phyloP scores from a whole-genome alignment of 116 monocot genomes.

The Iris pallida region DNA sequence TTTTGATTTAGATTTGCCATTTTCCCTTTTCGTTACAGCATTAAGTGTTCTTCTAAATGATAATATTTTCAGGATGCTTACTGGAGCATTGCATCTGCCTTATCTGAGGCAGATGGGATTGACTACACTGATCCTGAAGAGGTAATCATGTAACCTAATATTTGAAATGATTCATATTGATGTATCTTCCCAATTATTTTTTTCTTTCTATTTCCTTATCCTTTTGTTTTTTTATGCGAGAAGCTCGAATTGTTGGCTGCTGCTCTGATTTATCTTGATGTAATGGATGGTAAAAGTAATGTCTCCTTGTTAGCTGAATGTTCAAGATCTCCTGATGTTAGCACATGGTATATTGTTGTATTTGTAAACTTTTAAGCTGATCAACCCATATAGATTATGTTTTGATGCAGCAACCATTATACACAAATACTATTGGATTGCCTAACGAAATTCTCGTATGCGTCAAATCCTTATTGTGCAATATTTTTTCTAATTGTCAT shows the following conservation, averaged over 20 bases:
- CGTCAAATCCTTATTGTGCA: no score
- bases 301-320: slow-evolving; percentile 85
- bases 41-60: neutral
- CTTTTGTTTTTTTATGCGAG: slow-evolving; percentile 6
- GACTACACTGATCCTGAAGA: slow-evolving; percentile 99
- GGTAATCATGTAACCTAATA: slow-evolving; percentile 28
- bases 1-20: slow-evolving; percentile 4
- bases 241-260: slow-evolving; percentile 92
- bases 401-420: no score
- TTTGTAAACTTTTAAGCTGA: no score
- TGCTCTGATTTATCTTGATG: slow-evolving; percentile 95
- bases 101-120: slow-evolving; percentile 97
- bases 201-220: slow-evolving; percentile 10
- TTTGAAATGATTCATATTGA: neutral
- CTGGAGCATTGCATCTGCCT: slow-evolving; percentile 94
- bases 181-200: slow-evolving; percentile 7
- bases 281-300: slow-evolving; percentile 98
- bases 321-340: slow-evolving; percentile 96
- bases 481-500: no score
- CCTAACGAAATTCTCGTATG: no score
- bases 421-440: no score
- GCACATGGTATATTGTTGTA: slow-evolving; percentile 81
- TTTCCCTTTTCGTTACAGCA: neutral
- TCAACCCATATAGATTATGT: no score
- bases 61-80: slow-evolving; percentile 68